Percentiles rank a stretch among this genome's conserved stretches.
phyloP scores from a whole-genome alignment of 306 rosid species.

The Medicago ruthenica region DNA sequence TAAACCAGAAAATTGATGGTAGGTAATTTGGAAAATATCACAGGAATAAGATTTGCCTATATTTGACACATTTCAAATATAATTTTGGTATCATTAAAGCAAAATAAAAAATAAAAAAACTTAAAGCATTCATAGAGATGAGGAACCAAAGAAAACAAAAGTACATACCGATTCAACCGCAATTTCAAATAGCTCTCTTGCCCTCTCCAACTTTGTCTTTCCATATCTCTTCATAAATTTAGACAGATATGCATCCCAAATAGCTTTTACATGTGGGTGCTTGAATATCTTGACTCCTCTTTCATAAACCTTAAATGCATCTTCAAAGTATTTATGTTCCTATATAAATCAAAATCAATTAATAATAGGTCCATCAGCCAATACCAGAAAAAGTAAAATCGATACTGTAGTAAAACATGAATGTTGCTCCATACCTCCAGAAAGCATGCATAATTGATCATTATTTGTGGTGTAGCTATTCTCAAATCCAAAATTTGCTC shows the following conservation, averaged over 20 bases:
- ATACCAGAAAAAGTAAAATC: no score
- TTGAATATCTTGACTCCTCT: conserved; percentile 94
- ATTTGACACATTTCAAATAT: no score
- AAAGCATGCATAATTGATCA: conserved; percentile 83
- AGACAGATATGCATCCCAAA: conserved; percentile 91
- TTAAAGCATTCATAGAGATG: neutral
- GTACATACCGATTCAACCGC: conserved; percentile 81
- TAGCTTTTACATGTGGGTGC: conserved; percentile 92
- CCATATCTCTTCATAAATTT: conserved; percentile 95
- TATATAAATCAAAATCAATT: conserved; percentile 22
- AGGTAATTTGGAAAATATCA: no score
- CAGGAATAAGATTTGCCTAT: no score
- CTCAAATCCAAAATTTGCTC: conserved; percentile 90
- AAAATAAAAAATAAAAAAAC: no score
- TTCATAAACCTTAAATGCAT: conserved; percentile 97
- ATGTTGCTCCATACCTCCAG: conserved; percentile 65
- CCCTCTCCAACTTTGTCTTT: conserved; percentile 82
- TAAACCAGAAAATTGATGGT: no score
- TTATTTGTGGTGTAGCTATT: conserved; percentile 91
- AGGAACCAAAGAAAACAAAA: no score
- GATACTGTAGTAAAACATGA: no score
- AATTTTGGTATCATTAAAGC: no score
- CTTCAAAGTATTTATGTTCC: conserved; percentile 94
- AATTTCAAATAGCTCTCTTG: conserved; percentile 88
- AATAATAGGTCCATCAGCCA: no score